These are phyloP conservation scores for Pythium pectinolyticum DNA, from an alignment of 352 stramenopile species.

Conservation along the genomic window DNA sequence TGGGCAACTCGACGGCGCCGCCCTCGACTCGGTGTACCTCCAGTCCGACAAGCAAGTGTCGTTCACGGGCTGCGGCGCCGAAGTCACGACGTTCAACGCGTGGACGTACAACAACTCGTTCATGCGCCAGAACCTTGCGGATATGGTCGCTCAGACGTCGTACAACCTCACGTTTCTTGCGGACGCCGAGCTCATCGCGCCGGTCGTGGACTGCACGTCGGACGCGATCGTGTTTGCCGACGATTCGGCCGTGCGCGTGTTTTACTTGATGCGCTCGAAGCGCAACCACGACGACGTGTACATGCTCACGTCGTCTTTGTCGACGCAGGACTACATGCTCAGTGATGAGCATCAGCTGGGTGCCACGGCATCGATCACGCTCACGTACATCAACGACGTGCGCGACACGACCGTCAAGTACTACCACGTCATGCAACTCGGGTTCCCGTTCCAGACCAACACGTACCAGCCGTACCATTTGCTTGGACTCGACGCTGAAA, in stretches of 20 bases:
- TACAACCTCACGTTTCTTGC: constrained; percentile 41
- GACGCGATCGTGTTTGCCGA: constrained; percentile 20
- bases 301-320: constrained; percentile 22
- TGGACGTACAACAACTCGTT: constrained; percentile 37
- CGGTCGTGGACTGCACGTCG: constrained; percentile 45
- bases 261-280: constrained; percentile 23
- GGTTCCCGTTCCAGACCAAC: constrained; percentile 17
- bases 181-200: constrained; percentile 41
- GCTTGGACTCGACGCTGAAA: constrained; percentile 1
- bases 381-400: constrained; percentile 27
- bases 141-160: constrained; percentile 25
- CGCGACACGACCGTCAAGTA: not conserved
- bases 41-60: constrained; percentile 10
- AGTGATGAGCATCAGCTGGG: constrained; percentile 5
- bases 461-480: constrained; percentile 17
- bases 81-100: not conserved
- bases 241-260: constrained; percentile 1
- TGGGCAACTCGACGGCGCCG: constrained; percentile 34
- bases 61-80: constrained; percentile 22
- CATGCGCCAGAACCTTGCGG: constrained; percentile 30
- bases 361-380: constrained; percentile 3
- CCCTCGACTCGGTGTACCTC: constrained; percentile 39
- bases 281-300: constrained; percentile 17
- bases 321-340: constrained; percentile 26
- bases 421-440: constrained; percentile 18